Percentiles rank a stretch among this genome's conserved stretches.
Evolutionary conservation across 495 filamentous ascomycete genomes (phyloP).

Genomic region (Beverwykella pulmonaria): DNA sequence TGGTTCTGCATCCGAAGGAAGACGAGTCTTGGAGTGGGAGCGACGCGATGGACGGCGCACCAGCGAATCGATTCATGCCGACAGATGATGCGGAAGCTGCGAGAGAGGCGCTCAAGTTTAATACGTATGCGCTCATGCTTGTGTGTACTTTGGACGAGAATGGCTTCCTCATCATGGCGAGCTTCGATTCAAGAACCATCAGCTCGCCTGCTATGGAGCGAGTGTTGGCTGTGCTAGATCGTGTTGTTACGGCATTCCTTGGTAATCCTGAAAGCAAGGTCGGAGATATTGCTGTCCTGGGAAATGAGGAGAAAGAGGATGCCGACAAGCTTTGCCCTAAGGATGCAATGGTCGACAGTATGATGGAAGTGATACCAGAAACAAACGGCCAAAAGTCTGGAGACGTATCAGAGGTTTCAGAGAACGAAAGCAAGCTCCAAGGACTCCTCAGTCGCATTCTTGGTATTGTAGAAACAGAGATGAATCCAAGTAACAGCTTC

Average conservation of each 20-base stretch:
- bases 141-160: constrained; percentile 59
- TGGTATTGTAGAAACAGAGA: constrained; percentile 18
- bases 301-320: constrained; percentile 16
- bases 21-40: constrained; percentile 37
- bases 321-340: constrained; percentile 9
- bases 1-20: constrained; percentile 42
- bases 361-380: not conserved
- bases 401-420: not conserved
- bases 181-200: constrained; percentile 59
- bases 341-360: constrained; percentile 1
- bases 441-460: constrained; percentile 25
- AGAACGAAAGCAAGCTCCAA: constrained; percentile 22
- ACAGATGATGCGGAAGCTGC: constrained; percentile 56
- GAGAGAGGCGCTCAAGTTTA: constrained; percentile 66
- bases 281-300: constrained; percentile 18
- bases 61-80: constrained; percentile 50
- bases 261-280: constrained; percentile 6
- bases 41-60: constrained; percentile 46
- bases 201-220: constrained; percentile 50
- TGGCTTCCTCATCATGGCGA: constrained; percentile 63
- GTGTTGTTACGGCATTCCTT: constrained; percentile 9
- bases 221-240: constrained; percentile 50
- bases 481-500: constrained; percentile 54
- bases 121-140: constrained; percentile 68
- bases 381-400: not conserved